A percentile compares a stretch with the other conserved stretches of the same genome.
Evolutionary conservation across 2,329 filamentous ascomycete species (phyloP).

Genomic region (Calonectria pteridis): DNA sequence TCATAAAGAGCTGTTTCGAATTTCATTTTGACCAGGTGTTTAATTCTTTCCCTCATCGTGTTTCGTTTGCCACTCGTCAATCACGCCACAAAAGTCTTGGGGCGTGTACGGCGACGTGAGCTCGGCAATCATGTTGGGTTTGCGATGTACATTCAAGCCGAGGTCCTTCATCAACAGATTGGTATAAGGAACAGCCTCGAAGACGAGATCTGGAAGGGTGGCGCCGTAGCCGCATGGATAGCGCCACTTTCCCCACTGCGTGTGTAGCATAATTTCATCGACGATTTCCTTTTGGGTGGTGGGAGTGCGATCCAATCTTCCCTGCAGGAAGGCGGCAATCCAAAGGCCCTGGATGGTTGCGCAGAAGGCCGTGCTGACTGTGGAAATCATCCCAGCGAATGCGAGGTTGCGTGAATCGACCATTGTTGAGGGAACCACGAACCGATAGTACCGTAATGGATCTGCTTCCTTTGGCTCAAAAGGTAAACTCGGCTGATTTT

Average conservation of each 20-base stretch:
- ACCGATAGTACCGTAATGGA: constrained; percentile 43
- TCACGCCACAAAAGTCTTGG: constrained; percentile 40
- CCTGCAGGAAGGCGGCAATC: constrained; percentile 69
- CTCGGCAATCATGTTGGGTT: constrained; percentile 26
- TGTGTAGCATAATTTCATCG: constrained; percentile 72
- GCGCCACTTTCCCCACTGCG: constrained; percentile 77
- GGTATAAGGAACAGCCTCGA: constrained; percentile 76
- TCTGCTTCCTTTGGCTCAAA: constrained; percentile 34
- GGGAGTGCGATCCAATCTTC: constrained; percentile 54
- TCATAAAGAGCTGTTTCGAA: rapidly evolving
- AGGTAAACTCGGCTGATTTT: constrained; percentile 36
- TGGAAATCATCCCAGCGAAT: constrained; percentile 49
- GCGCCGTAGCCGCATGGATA: constrained; percentile 75
- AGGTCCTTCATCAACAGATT: constrained; percentile 73
- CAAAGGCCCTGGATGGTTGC: constrained; percentile 60
- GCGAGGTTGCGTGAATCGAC: constrained; percentile 46
- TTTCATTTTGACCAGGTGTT: not conserved
- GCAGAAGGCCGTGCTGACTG: constrained; percentile 50
- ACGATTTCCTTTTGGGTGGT: constrained; percentile 53
- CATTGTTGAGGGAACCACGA: constrained; percentile 40
- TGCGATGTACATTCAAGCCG: constrained; percentile 60
- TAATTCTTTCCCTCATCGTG: not conserved
- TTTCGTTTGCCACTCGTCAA: constrained; percentile 43
- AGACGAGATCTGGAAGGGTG: constrained; percentile 76
- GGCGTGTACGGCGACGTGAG: constrained; percentile 38